phyloP scores from a whole-genome alignment of 768 basidiomycete genomes.

The Agaricus blazei region DNA sequence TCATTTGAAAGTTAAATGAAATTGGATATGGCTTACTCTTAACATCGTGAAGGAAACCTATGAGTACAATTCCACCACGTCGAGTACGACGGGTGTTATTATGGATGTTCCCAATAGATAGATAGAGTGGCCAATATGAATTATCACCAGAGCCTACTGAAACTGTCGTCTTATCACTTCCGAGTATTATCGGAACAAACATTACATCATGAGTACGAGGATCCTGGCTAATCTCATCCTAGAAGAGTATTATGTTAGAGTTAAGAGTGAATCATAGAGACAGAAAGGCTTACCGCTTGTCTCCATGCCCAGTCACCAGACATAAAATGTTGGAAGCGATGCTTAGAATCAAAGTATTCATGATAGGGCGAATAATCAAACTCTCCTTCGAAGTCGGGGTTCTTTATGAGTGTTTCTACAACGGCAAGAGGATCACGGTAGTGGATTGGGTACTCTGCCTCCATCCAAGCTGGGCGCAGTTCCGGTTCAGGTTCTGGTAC shows the following conservation, averaged over 20 bases:
- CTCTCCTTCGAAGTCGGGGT: constrained; percentile 25
- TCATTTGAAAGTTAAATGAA: too few species aligned
- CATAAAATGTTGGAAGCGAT: constrained; percentile 30
- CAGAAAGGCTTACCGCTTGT: constrained; percentile 14
- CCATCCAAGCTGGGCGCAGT: too few species aligned
- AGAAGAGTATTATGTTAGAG: too few species aligned
- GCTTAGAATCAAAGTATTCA: constrained; percentile 12
- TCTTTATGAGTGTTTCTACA: constrained; percentile 22
- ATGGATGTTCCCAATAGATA: constrained; percentile 24
- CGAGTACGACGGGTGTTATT: constrained; percentile 12
- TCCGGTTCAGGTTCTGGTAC: too few species aligned
- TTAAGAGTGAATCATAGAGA: too few species aligned
- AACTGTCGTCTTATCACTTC: constrained; percentile 2
- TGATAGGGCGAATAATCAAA: constrained; percentile 27
- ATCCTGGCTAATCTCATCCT: too few species aligned
- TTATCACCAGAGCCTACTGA: constrained; percentile 27
- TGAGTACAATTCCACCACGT: too few species aligned
- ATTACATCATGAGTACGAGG: too few species aligned
- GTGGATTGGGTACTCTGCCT: too few species aligned
- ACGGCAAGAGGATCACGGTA: constrained; percentile 21
- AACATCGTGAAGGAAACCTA: too few species aligned
- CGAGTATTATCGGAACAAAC: constrained; percentile 22
- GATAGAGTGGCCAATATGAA: constrained; percentile 27
- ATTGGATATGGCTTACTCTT: too few species aligned
- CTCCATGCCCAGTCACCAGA: constrained; percentile 32